These are phyloP conservation scores for Gilbertella persicaria DNA, from an alignment of 371 early-diverging fungal species.

Conservation along the genomic window DNA sequence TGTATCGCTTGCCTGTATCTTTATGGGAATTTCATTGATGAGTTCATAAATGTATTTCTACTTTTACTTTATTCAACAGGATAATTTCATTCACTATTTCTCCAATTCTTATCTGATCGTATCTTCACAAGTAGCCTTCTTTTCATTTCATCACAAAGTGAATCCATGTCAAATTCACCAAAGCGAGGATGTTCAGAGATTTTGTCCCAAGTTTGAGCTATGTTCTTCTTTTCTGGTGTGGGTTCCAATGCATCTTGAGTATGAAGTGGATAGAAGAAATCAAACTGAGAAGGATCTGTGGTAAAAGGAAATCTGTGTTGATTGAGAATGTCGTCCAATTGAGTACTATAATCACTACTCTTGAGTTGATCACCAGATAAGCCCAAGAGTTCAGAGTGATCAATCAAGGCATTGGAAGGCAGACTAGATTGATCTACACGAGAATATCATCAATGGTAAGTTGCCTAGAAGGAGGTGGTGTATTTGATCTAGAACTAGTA, in stretches of 20 bases:
- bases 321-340: too few relatives aligned
- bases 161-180: conserved; percentile 58
- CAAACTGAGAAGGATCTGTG: conserved; percentile 24
- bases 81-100: conserved; percentile 8
- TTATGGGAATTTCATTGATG: conserved; percentile 74
- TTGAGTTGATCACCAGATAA: neutral
- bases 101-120: conserved; percentile 16
- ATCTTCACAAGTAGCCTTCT: conserved; percentile 49
- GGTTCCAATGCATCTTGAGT: neutral
- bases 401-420: conserved; percentile 17
- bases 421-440: neutral
- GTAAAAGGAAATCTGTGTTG: conserved; percentile 10
- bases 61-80: conserved; percentile 7
- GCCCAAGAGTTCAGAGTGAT: conserved; percentile 22
- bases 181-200: conserved; percentile 55
- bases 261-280: conserved; percentile 27
- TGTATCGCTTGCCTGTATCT: conserved; percentile 80
- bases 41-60: conserved; percentile 33
- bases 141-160: conserved; percentile 58
- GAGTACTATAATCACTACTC: conserved; percentile 7
- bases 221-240: conserved; percentile 31
- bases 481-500: conserved; percentile 14
- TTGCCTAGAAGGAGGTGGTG: conserved; percentile 8
- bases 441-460: conserved; percentile 19
- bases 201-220: conserved; percentile 56